These are phyloP conservation scores for Saccharomycopsis synnaedendra DNA, from an alignment of 805 yeast species.

Conservation along the genomic window DNA sequence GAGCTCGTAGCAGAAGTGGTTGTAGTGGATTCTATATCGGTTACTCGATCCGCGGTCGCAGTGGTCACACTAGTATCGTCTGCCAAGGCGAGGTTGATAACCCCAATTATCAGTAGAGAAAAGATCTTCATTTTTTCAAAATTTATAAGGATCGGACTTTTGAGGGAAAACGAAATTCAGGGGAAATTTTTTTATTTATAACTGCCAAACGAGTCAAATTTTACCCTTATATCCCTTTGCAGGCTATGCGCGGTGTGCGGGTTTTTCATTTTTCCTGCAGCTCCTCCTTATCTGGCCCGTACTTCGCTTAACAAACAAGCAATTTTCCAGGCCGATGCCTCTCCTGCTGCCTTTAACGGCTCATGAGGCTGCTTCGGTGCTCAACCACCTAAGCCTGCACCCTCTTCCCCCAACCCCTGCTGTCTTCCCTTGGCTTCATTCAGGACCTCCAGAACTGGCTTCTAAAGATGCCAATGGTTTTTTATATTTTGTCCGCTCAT, in stretches of 20 bases:
- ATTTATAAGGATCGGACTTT: too few relatives aligned
- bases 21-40: neutral
- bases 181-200: too few relatives aligned
- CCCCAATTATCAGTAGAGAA: too few relatives aligned
- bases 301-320: neutral
- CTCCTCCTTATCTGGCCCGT: neutral
- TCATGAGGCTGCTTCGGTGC: constrained; percentile 1
- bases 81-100: neutral
- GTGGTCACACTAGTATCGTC: constrained; percentile 9
- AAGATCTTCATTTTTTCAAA: too few relatives aligned
- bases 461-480: neutral
- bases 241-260: neutral
- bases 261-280: neutral
- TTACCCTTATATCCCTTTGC: neutral
- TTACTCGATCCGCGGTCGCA: constrained; percentile 13
- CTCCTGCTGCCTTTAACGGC: neutral
- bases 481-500: constrained; percentile 1
- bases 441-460: neutral
- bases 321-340: neutral
- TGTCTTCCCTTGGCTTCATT: constrained; percentile 11
- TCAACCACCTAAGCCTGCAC: neutral
- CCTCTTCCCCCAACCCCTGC: constrained; percentile 1
- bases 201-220: neutral
- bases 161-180: too few relatives aligned
- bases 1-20: constrained; percentile 5